phyloP scores from a whole-genome alignment of 2,329 filamentous ascomycete species.

The Penicillium sp. region DNA sequence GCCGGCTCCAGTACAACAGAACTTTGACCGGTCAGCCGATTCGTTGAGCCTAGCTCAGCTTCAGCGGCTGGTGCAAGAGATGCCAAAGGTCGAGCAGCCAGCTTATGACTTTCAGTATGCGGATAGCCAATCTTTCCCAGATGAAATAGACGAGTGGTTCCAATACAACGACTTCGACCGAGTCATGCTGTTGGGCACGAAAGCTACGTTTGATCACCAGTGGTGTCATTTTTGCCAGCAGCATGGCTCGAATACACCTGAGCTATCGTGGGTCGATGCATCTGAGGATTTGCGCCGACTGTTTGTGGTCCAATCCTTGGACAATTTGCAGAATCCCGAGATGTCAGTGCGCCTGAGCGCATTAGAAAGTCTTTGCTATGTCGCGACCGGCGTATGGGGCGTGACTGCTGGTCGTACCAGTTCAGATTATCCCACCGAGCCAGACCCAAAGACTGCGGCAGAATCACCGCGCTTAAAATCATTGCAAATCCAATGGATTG shows the following conservation, averaged over 20 bases:
- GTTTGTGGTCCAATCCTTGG: constrained; percentile 38
- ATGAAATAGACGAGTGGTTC: constrained; percentile 98
- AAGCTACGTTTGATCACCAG: constrained; percentile 68
- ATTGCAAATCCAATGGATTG: constrained; percentile 46
- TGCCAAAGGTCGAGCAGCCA: constrained; percentile 61
- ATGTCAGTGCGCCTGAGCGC: constrained; percentile 41
- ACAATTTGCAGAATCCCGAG: constrained; percentile 36
- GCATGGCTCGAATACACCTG: constrained; percentile 31
- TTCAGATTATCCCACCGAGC: constrained; percentile 28
- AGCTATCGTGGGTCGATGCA: constrained; percentile 61
- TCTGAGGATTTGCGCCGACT: constrained; percentile 46
- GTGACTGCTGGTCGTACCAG: constrained; percentile 53
- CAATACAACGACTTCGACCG: constrained; percentile 83
- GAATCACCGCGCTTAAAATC: constrained; percentile 45
- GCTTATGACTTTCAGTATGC: constrained; percentile 82
- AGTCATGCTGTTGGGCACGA: constrained; percentile 67
- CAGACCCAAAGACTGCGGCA: constrained; percentile 33
- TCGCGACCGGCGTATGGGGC: constrained; percentile 65
- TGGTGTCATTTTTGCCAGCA: constrained; percentile 56
- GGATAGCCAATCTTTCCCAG: constrained; percentile 66
- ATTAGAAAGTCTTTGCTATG: constrained; percentile 44
- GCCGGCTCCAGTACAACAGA: constrained; percentile 41
- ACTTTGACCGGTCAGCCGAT: constrained; percentile 47
- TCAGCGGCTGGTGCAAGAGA: constrained; percentile 65
- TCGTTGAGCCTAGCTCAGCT: constrained; percentile 71